Evolutionary conservation across 352 stramenopile species (phyloP), one percentile per base, ranked within the genome.

Genomic region (Pythium phragmitis): DNA sequence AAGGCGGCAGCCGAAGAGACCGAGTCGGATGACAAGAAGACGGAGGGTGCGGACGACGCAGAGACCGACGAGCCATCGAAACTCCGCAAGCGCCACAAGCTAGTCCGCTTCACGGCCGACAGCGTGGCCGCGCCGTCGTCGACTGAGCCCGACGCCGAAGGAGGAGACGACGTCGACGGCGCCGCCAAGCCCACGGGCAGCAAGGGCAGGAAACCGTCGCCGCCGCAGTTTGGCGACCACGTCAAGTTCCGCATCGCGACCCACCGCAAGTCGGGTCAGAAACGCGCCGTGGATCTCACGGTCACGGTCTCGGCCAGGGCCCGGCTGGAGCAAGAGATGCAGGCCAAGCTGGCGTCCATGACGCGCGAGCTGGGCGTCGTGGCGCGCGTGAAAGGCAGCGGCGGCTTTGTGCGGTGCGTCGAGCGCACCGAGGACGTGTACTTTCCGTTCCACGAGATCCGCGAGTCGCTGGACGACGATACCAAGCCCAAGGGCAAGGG

Each of bases 351-450:
- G 41, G 63, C 65, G 26, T 78, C 66, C 6, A 76, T 91, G 71
- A 72, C 47, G 21, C 82, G 82, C 8, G 82, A 91, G 61, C 69
- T 60, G 9, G 85, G 85, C 14, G 62, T 93, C 2, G 79, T 93
- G 13, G 69, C 77, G 23, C 73, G 73, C 16, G 71, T 90, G 51
- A 91, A 91, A 62, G 60, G 77, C 16, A 70, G 78, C 28, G 79
- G 82, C 33, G 85, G 82, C 36, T 89, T 90, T 58, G 85, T 93
- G 52, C 82, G 78, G 61, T 93, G 85, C 59, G 84, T 77, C 49
- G 75, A 85, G 37, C 82, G 82, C 50, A 73, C 70, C 1, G 77
- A 91, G 13, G 82, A 93, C 47, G 60, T 91, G 36, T 89, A 85
- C 54, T 93, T 93, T 43, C 77, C 79, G 2, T 80, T 89, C 50